Evolutionary conservation across 768 basidiomycete species (phyloP), one percentile per base, ranked within the genome.

Genomic region (Termitomyces titanicus): DNA sequence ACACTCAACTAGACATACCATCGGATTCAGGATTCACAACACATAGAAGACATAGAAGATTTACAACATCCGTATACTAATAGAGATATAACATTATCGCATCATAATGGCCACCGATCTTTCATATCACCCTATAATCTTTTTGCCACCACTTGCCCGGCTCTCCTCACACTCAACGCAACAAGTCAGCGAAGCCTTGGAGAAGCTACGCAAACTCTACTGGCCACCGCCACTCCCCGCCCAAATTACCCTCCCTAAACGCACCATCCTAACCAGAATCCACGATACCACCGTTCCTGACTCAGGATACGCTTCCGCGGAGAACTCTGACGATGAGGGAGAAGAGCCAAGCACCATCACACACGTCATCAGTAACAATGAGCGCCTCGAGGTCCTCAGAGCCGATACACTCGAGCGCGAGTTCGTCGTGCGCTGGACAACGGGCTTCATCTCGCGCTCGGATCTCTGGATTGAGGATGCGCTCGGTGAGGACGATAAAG

Each of bases 271-370:
- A 10, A 68, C 67, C 64, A 51, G 70, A 49, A 66, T 74, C 24
- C 75, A 76, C 53, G 76, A 78, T 48, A 68, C 64, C 9, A 70
- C 71, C 17, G 75, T 81, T 3, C 83, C 84, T 1, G 88, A 92
- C 68, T 90, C 88, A 11, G 89, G 89, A 34, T 91, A 91, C 59
- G 89, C 86, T 5, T 88, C 87, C 38, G 86, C 84, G 24, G 85
- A 84, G 48, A 84, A 82, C 47, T 83, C 84, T 0, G 80, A 79
- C 0, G 77, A 76, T 1, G 69, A 70, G 3, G 66, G 67, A 0
- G 71, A 68, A 7, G 56, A 56, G 18, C 57, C 57, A 5, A 57
- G 53, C 17, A 46, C 22, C 51, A 54, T 51, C 39, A 50, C 50
- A 42, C 46, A 54, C 47, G 42, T 55, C 22, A 46, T 58, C 31